Conservation (phyloP, 768 basidiomycete species). For the Rossbeevera mucosa region DNA sequence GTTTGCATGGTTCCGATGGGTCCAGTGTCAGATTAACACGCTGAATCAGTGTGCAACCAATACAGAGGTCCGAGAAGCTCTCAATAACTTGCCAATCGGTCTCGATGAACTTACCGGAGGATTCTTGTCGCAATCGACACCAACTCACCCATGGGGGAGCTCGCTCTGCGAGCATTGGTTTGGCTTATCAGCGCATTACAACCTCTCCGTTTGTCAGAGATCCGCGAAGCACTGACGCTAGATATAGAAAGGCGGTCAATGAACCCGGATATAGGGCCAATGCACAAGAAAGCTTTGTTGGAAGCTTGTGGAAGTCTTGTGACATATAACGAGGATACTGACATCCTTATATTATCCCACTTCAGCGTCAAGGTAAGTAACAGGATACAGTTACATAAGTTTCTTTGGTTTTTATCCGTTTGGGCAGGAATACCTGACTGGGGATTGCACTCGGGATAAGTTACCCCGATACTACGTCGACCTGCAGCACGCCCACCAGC, state of each 20-base stretch:
- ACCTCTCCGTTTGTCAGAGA: slow-evolving; percentile 10
- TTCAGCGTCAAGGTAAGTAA: slow-evolving; percentile 22
- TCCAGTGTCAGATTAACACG: slow-evolving; percentile 18
- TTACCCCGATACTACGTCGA: slow-evolving; percentile 7
- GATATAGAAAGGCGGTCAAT: slow-evolving; percentile 2
- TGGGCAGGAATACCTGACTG: slow-evolving; percentile 13
- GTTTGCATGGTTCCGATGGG: slow-evolving; percentile 19
- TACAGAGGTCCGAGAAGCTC: slow-evolving; percentile 10
- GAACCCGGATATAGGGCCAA: slow-evolving; percentile 4
- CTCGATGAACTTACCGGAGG: slow-evolving; percentile 21
- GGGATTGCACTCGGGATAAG: not conserved
- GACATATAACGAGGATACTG: slow-evolving; percentile 8
- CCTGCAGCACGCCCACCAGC: slow-evolving; percentile 1
- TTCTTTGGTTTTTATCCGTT: not conserved
- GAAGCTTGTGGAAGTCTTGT: slow-evolving; percentile 17
- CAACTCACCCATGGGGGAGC: not conserved
- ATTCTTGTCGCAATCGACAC: slow-evolving; percentile 14
- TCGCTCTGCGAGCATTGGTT: slow-evolving; percentile 8
- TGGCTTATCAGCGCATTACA: slow-evolving; percentile 18
- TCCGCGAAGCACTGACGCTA: slow-evolving; percentile 13
- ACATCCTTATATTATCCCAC: slow-evolving; percentile 14
- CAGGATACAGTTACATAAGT: not conserved
- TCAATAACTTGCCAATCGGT: slow-evolving; percentile 13
- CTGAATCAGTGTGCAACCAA: slow-evolving; percentile 9
- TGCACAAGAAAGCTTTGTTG: slow-evolving; percentile 8